phyloP scores from a whole-genome alignment of 2,329 filamentous ascomycete genomes.

The Sporothrix euskadiensis region DNA sequence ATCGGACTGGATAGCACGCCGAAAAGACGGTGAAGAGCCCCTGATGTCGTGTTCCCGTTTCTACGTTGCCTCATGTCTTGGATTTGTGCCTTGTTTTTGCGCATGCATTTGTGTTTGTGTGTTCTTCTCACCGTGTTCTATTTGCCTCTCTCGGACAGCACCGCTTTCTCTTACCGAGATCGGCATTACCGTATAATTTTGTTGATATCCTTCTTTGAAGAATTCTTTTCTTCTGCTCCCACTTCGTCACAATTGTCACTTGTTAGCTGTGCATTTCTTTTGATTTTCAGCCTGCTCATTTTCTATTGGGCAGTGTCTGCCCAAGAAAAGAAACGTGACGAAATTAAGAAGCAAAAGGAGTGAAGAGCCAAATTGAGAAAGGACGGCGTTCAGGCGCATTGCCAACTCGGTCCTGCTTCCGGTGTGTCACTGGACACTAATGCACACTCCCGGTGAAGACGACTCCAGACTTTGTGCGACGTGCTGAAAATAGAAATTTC shows the following conservation, averaged over 20 bases:
- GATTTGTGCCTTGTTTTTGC: neutral
- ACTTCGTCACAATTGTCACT: neutral
- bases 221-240: neutral
- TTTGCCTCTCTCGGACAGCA: slow-evolving; percentile 1
- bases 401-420: neutral
- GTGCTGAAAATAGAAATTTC: neutral
- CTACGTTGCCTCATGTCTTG: slow-evolving; percentile 3
- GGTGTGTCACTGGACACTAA: neutral
- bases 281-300: neutral
- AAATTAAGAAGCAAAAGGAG: neutral
- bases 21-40: slow-evolving; percentile 16
- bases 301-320: neutral
- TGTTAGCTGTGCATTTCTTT: neutral
- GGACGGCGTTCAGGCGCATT: neutral
- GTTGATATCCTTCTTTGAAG: neutral
- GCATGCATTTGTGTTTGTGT: neutral
- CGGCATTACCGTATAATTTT: neutral
- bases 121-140: neutral
- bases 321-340: neutral
- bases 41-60: slow-evolving; percentile 11
- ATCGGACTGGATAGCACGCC: neutral
- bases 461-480: neutral
- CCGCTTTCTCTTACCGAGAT: slow-evolving; percentile 7
- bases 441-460: neutral
- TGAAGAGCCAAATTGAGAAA: neutral